Percentiles rank a stretch among this genome's conserved stretches.
phyloP scores from a whole-genome alignment of 2,329 filamentous ascomycete species.

The Fusarium robinianum region DNA sequence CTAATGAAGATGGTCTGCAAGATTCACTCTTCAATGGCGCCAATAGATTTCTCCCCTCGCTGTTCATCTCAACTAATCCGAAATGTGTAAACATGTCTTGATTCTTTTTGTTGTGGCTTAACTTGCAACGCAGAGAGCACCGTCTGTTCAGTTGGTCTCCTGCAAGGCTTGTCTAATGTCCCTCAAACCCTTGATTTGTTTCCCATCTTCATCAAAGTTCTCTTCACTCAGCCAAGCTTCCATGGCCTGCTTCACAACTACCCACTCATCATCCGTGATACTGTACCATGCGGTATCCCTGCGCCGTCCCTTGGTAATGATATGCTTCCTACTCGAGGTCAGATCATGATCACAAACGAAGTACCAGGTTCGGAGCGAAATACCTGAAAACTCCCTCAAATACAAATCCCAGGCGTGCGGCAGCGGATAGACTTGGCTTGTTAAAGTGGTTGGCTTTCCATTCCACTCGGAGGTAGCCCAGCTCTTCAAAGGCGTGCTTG shows the following conservation, averaged over 20 bases:
- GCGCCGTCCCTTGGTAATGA: constrained; percentile 60
- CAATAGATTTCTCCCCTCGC: no score
- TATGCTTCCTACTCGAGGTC: constrained; percentile 63
- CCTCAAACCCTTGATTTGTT: constrained; percentile 53
- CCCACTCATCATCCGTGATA: constrained; percentile 64
- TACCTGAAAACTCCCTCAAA: constrained; percentile 63
- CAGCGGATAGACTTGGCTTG: constrained; percentile 56
- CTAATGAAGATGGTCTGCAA: no score
- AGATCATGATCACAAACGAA: no score
- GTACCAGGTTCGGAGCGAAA: no score
- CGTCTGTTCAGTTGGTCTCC: no score
- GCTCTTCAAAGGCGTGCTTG: constrained; percentile 54
- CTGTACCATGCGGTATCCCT: constrained; percentile 66
- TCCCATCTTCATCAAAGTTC: constrained; percentile 61
- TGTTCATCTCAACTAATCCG: no score
- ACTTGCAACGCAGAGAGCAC: no score
- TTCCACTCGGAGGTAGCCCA: constrained; percentile 62
- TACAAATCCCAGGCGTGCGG: constrained; percentile 60
- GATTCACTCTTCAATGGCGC: no score
- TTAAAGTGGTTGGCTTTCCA: constrained; percentile 69
- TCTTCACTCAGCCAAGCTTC: constrained; percentile 57
- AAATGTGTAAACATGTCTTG: no score
- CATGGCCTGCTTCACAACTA: constrained; percentile 49
- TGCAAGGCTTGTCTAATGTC: constrained; percentile 28
- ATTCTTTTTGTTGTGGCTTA: no score